These are phyloP conservation scores for Kluyveromyces siamensis DNA, from an alignment of 805 yeast genomes.

Conservation along the genomic window DNA sequence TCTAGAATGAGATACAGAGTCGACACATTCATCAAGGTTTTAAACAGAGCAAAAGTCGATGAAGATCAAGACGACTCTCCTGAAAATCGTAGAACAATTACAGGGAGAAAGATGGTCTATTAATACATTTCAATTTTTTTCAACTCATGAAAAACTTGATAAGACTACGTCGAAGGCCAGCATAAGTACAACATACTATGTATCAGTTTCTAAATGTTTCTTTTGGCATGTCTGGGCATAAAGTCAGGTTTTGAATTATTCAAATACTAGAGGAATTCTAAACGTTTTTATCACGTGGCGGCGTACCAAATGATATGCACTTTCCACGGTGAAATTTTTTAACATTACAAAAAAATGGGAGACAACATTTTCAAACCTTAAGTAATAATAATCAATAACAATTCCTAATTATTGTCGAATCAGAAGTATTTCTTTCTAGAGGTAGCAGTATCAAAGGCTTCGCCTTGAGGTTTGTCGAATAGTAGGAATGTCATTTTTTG, in stretches of 20 bases:
- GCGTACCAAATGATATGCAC: background rate
- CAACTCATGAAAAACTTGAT: too few species aligned
- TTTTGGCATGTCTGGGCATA: background rate
- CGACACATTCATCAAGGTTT: slow-evolving; percentile 84
- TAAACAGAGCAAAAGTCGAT: slow-evolving; percentile 95
- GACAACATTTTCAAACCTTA: background rate
- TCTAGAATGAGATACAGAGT: slow-evolving; percentile 97
- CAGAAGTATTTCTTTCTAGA: background rate
- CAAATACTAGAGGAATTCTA: too few species aligned
- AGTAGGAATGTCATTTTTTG: slow-evolving; percentile 27
- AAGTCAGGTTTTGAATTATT: too few species aligned
- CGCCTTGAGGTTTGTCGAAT: background rate
- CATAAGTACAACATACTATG: background rate
- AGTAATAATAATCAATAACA: background rate
- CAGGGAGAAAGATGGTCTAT: slow-evolving; percentile 28
- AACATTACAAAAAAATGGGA: background rate
- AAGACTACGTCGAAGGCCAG: background rate
- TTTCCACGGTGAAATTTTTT: slow-evolving; percentile 2
- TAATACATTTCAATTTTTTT: slow-evolving; percentile 2
- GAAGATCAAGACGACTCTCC: slow-evolving; percentile 47
- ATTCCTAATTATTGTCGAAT: background rate
- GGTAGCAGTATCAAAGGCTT: background rate
- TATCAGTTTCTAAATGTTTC: background rate
- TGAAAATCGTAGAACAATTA: slow-evolving; percentile 24
- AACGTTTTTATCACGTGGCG: background rate